phyloP scores from a whole-genome alignment of 129 eudicot genomes.

The Glebionis coronaria region DNA sequence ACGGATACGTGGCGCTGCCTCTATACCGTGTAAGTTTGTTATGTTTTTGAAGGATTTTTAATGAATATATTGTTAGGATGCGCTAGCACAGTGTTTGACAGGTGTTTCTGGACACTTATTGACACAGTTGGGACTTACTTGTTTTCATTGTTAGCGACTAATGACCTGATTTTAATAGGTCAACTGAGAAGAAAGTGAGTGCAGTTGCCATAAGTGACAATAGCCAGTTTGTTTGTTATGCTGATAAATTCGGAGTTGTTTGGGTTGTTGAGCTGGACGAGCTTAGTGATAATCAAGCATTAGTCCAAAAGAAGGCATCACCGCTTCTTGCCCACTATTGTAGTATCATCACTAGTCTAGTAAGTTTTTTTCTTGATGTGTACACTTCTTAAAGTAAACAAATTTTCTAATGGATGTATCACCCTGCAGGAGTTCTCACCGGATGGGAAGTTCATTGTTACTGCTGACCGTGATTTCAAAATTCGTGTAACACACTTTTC shows the following conservation, averaged over 20 bases:
- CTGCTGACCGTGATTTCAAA: constrained; percentile 97
- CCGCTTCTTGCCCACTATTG: constrained; percentile 88
- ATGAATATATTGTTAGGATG: background rate
- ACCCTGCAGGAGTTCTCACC: constrained; percentile 80
- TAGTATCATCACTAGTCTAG: constrained; percentile 95
- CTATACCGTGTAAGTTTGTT: constrained; percentile 70
- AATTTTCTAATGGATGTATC: constrained; percentile 12
- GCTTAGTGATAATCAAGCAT: constrained; percentile 31
- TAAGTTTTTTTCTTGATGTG: constrained; percentile 26
- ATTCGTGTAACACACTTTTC: constrained; percentile 62
- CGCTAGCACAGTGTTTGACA: background rate
- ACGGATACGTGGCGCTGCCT: constrained; percentile 78
- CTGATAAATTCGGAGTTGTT: constrained; percentile 94
- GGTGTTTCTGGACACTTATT: too few relatives aligned
- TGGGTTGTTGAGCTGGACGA: constrained; percentile 66
- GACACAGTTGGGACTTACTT: background rate
- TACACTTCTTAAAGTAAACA: background rate
- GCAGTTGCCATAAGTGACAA: constrained; percentile 84
- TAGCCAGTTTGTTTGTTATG: constrained; percentile 69
- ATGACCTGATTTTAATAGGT: constrained; percentile 35
- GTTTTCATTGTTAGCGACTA: background rate
- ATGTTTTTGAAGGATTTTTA: background rate
- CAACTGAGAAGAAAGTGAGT: constrained; percentile 88
- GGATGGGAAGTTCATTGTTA: constrained; percentile 69
- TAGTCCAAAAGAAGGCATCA: constrained; percentile 52